Base-by-base conservation (phyloP, 2,329 filamentous ascomycete species). In the Arthrobotrys iridis region DNA sequence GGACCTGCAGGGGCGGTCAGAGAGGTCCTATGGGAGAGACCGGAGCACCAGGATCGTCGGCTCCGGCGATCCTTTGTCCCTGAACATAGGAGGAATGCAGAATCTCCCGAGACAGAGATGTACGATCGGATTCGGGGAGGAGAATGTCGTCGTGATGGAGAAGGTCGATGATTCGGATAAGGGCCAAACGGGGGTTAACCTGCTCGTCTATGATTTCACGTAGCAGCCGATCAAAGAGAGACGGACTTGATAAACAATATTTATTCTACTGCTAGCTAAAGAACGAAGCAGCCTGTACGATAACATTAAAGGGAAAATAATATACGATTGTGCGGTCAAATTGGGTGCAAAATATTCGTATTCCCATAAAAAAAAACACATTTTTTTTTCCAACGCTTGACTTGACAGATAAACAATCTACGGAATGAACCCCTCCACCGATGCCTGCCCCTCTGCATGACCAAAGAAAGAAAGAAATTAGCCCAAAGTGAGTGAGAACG, bases 201-300 rank as follows among this genome's bases (percentile, higher is more conserved):
- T 97, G 77, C 87, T 93, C 80, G 89, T 95, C 45, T 97, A 97
- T 81, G 92, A 97, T 82, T 97, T 97, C 82, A 92, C 91, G 30
- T 91, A 40, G 18, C n/a, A 7, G 3, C n/a, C 37, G n/a, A n/a
- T n/a, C n/a, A n/a, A 30, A 43, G 40, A 5, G 58, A 11, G 20
- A 37, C 37, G 10, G n/a, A 37, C n/a, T 24, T 52, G 28, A 37
- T 37, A n/a, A n/a, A n/a, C n/a, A n/a, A n/a, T n/a, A n/a, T n/a
- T n/a, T n/a, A n/a, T n/a, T n/a, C n/a, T 11, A 52, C 15, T 33
- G 20, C 50, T 37, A 37, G 15, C 18, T 22, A 55, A 7, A 35
- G 46, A 7, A 50, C 28, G 10, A 33, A 10, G 28, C 28, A 10
- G 28, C 28, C 4, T 33, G 26, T 33, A 52, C 24, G 26, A 35